These are phyloP conservation scores for Athelia psychrophila DNA, from an alignment of 1,284 basidiomycete genomes.

Conservation along the genomic window DNA sequence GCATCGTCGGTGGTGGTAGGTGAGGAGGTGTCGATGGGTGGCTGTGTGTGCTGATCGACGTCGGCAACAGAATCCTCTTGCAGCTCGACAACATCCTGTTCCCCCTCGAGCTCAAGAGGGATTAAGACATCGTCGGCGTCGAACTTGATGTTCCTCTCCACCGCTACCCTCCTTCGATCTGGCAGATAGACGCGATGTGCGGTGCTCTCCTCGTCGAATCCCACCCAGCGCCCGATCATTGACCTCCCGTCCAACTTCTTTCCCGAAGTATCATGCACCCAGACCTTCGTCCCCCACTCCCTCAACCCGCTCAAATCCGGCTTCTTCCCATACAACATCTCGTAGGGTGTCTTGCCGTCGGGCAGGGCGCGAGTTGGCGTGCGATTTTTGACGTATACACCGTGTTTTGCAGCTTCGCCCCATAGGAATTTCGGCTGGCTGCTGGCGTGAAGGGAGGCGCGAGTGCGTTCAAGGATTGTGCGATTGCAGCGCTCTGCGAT, in stretches of 20 bases:
- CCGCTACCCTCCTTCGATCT: background rate
- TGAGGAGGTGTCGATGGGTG: no score
- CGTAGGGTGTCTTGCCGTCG: background rate
- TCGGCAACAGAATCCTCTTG: no score
- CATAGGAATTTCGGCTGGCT: slow-evolving; percentile 9
- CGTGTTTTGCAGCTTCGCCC: slow-evolving; percentile 7
- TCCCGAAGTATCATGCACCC: background rate
- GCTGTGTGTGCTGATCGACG: no score
- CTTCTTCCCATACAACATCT: background rate
- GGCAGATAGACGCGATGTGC: background rate
- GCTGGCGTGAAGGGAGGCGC: slow-evolving; percentile 8
- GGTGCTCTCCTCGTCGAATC: background rate
- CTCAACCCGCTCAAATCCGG: background rate
- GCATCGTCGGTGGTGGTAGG: no score
- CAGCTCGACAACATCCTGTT: no score
- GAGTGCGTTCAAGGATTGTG: slow-evolving; percentile 8
- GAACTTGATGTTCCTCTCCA: background rate
- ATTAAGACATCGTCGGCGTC: background rate
- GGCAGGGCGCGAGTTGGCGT: background rate
- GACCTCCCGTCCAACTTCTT: background rate
- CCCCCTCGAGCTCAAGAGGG: no score
- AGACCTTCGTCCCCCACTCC: background rate
- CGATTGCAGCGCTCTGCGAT: slow-evolving; percentile 10
- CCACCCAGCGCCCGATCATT: slow-evolving; percentile 1
- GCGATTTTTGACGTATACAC: background rate